phyloP scores from a whole-genome alignment of 2,329 filamentous ascomycete genomes.

The Aspergillus sojae region DNA sequence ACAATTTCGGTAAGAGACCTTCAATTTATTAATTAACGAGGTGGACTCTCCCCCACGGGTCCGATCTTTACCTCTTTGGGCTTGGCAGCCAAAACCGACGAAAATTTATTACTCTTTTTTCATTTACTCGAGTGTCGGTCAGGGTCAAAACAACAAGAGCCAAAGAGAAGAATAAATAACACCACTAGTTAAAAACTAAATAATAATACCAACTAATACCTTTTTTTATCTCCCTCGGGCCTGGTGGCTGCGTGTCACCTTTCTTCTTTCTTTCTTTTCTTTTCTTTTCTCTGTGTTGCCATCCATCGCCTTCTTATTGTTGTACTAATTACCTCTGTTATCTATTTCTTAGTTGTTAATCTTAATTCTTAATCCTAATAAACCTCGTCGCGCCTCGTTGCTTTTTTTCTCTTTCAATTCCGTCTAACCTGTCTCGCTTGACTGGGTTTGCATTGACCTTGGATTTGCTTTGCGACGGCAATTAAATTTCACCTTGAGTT shows the following conservation, averaged over 20 bases:
- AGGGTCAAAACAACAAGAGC: slow-evolving; percentile 2
- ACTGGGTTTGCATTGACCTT: slow-evolving; percentile 9
- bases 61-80: slow-evolving; percentile 21
- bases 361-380: slow-evolving; percentile 7
- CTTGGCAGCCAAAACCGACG: slow-evolving; percentile 2
- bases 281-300: slow-evolving; percentile 1
- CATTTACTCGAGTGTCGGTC: slow-evolving; percentile 4
- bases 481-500: slow-evolving; percentile 3
- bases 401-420: slow-evolving; percentile 8
- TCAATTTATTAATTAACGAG: slow-evolving; percentile 7
- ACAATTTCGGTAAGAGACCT: background rate
- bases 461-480: slow-evolving; percentile 13
- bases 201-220: background rate
- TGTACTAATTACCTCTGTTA: background rate
- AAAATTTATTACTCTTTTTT: slow-evolving; percentile 1
- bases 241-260: background rate
- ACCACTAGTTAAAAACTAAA: background rate
- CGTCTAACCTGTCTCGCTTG: background rate
- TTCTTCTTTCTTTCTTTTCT: background rate
- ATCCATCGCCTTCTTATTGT: background rate
- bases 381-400: background rate
- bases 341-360: background rate
- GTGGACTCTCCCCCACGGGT: slow-evolving; percentile 13
- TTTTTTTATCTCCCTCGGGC: background rate
- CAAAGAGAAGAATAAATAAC: slow-evolving; percentile 7